Base-by-base conservation (phyloP, 2,329 filamentous ascomycete genomes). In the Phyllosticta citribraziliensis region DNA sequence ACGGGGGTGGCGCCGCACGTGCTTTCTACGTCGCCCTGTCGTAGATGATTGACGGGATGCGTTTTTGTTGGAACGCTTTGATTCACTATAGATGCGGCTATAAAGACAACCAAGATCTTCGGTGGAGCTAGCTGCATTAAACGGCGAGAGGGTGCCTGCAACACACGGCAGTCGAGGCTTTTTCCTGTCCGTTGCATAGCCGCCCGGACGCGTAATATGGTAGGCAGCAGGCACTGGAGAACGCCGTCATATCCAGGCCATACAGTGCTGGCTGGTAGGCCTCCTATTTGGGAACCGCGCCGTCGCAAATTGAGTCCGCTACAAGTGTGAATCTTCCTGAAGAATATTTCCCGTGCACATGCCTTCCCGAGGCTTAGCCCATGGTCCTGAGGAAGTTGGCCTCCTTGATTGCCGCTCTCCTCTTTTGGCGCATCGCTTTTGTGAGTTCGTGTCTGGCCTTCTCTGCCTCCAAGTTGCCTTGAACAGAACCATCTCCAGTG, bases 331-430 rank as follows among this genome's bases (percentile, higher is more conserved):
- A 47, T 40, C 3, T 40, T 12, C 30, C 30, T 35, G 40, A 47
- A 8, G 17, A 14, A 40, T 14, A 11, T 33, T 33, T 30, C 47
- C 51, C 25, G 19, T 6, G 22, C 33, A 9, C 24, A 20, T 33
- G 19, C 10, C 24, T 59, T 10, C 4, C 9, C 9, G 19, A 19
- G 1, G 14, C 22, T 62, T 76, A 79, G 10, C 75, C 70, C 88
- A 92, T 90, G 52, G 85, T 84, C 82, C 88, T 89, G 75, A 94
- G 82, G 81, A 91, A 94, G 77, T 94, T 94, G 71, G 76, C 77
- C 80, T 94, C 89, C 84, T 92, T 93, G 70, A 94, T 94, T 75
- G 81, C 83, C 63, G 82, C 83, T 75, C 87, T 84, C 71, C 89
- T 80, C 78, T 91, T 88, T 72, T 82, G 82, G 70, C 89, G 83